Percentiles rank a stretch among this genome's conserved stretches.
phyloP scores from a whole-genome alignment of 768 basidiomycete species.

The Tylopilus rubrobrunneus region DNA sequence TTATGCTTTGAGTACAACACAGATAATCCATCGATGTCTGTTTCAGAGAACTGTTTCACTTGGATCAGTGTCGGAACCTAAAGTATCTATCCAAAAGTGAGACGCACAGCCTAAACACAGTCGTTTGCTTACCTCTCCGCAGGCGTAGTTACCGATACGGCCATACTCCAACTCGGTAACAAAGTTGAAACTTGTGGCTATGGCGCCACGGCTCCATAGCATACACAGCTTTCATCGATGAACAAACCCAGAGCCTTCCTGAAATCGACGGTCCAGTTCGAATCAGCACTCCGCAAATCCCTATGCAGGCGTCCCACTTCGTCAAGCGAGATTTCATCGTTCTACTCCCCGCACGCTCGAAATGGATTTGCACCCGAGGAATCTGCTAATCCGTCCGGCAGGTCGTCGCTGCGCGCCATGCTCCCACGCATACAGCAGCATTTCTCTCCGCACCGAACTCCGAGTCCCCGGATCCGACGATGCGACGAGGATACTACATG shows the following conservation, averaged over 20 bases:
- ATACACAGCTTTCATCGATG: not conserved
- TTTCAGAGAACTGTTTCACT: conserved; percentile 27
- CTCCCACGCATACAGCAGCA: conserved; percentile 37
- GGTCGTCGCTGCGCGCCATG: conserved; percentile 34
- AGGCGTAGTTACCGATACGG: not conserved
- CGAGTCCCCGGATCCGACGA: conserved; percentile 17
- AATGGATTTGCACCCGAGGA: conserved; percentile 26
- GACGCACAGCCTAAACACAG: not conserved
- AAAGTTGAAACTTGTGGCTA: not conserved
- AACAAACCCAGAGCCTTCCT: not conserved
- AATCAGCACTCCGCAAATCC: not conserved
- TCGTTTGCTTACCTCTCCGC: conserved; percentile 15
- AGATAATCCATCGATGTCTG: conserved; percentile 27
- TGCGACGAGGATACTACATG: conserved; percentile 18
- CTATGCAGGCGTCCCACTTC: conserved; percentile 21
- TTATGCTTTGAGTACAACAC: not conserved
- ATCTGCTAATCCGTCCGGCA: conserved; percentile 33
- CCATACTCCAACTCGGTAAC: not conserved
- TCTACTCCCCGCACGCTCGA: conserved; percentile 14
- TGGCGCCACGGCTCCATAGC: conserved; percentile 19
- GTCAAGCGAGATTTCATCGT: not conserved
- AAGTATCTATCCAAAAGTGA: not conserved
- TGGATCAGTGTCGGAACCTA: conserved; percentile 34
- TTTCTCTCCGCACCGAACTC: conserved; percentile 27
- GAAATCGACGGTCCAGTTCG: conserved; percentile 26